Base-by-base conservation (phyloP, 371 early-diverging fungal species). In the Mucor circinelloides region DNA sequence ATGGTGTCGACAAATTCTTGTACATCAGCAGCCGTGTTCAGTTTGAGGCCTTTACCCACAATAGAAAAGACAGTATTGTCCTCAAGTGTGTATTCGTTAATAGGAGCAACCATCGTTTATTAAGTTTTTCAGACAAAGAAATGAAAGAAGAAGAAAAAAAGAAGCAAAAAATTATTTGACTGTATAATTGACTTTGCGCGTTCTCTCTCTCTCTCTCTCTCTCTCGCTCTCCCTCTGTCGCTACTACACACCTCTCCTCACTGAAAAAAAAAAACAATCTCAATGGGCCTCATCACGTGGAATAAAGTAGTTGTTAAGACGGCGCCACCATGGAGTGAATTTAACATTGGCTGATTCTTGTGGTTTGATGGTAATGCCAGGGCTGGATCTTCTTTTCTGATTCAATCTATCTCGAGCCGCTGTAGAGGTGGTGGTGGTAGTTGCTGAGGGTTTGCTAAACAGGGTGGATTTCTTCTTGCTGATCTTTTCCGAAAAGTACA, bases 1-100 rank as follows among this genome's bases (percentile, higher is more conserved):
- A 98, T 88, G 46, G 91, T 89, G 21, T 86, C 88, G 52, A 93
- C 85, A 71, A 89, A 91, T 23, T 81, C 84, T 68, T 88, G 82
- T 61, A 94, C 92, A 81, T 97, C 95, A 36, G 83, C 91, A 32
- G 91, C 91, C 6, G 91, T 93, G 64, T 94, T 87, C 40, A 97
- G 88, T 80, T 95, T 97, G 48, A 93, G 77, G 38, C 89, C 87
- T 63, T 84, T 85, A 69, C 89, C 89, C 61, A 81, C 85, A 70
- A 91, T 88, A 25, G 86, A 81, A 70, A 89, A 89, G 50, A 83
- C 73, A 62, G 81, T 87, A 46, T 78, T 77, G 70, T 78, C 72
- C 12, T 78, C 83, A 25, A 74, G 63, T 15, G 76, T 69, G 48
- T 77, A 77, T 66, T 78, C 68, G 63, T 80, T 78, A 61, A 80